Percentiles rank a stretch among this genome's conserved stretches.
phyloP scores from a whole-genome alignment of 2,329 filamentous ascomycete genomes.

The Arachnomyces sp. region DNA sequence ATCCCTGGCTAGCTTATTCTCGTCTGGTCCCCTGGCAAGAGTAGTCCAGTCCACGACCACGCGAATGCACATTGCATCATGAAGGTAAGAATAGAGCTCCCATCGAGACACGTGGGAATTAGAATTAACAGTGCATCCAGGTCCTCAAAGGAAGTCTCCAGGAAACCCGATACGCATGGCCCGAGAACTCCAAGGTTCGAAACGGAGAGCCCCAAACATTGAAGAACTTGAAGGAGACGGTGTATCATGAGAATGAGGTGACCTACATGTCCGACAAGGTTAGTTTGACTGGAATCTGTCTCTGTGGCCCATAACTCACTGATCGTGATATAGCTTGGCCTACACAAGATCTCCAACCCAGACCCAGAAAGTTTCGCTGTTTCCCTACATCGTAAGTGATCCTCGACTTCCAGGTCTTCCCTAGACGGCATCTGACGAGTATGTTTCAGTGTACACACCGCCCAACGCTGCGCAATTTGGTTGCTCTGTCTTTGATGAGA shows the following conservation, averaged over 20 bases:
- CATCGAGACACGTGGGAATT: neutral
- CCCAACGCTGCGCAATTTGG: conserved; percentile 79
- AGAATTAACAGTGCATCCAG: conserved; percentile 27
- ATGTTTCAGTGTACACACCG: conserved; percentile 61
- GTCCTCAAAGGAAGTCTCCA: conserved; percentile 68
- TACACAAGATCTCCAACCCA: conserved; percentile 74
- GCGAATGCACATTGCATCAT: conserved; percentile 86
- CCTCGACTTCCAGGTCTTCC: neutral
- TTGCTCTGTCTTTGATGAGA: conserved; percentile 71
- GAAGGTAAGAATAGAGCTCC: conserved; percentile 43
- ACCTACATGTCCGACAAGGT: conserved; percentile 80
- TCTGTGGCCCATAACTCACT: conserved; percentile 1
- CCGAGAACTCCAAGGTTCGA: conserved; percentile 40
- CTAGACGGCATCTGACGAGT: neutral
- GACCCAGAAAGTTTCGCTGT: conserved; percentile 65
- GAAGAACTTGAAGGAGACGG: conserved; percentile 56
- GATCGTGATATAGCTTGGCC: conserved; percentile 51
- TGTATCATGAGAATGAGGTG: conserved; percentile 62
- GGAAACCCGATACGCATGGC: conserved; percentile 75
- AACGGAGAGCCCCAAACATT: conserved; percentile 47
- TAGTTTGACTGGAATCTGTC: conserved; percentile 9
- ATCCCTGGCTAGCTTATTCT: conserved; percentile 58
- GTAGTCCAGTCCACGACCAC: conserved; percentile 80
- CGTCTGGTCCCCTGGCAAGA: conserved; percentile 80
- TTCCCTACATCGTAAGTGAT: conserved; percentile 61